phyloP scores from a whole-genome alignment of 2,329 filamentous ascomycete species.

The Fusarium nelsonii region DNA sequence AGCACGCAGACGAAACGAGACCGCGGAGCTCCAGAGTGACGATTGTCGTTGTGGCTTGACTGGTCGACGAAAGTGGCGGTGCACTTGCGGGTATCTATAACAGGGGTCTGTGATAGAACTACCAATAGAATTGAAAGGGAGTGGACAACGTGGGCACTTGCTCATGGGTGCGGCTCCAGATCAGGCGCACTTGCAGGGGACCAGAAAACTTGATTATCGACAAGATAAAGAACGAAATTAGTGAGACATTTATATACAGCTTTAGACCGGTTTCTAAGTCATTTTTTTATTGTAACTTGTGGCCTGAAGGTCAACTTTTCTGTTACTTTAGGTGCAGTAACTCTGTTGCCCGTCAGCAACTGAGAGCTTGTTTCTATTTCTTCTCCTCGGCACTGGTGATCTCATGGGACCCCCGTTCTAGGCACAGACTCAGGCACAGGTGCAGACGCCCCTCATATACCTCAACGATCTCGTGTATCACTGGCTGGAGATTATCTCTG shows the following conservation, averaged over 20 bases:
- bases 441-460: conserved; percentile 27
- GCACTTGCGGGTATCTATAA: not conserved
- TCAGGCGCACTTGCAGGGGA: not conserved
- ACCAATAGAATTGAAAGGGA: conserved; percentile 21
- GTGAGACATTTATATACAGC: too few species aligned
- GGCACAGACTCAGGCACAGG: conserved; percentile 17
- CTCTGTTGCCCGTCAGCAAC: conserved; percentile 18
- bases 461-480: conserved; percentile 34
- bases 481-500: conserved; percentile 29
- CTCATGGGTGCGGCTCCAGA: conserved; percentile 19
- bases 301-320: not conserved
- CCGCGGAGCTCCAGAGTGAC: conserved; percentile 28
- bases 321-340: conserved; percentile 9
- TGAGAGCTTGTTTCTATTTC: conserved; percentile 12
- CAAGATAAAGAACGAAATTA: too few species aligned
- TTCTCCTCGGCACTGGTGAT: conserved; percentile 28
- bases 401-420: conserved; percentile 33
- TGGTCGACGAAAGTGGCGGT: conserved; percentile 29
- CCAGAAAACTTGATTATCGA: not conserved
- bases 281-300: not conserved
- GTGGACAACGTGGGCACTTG: conserved; percentile 30
- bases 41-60: conserved; percentile 32
- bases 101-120: conserved; percentile 20
- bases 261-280: not conserved
- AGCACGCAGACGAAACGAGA: conserved; percentile 23